Percentiles rank a stretch among this genome's conserved stretches.
phyloP scores from a whole-genome alignment of 129 eudicot species.

The Artemisia annua region DNA sequence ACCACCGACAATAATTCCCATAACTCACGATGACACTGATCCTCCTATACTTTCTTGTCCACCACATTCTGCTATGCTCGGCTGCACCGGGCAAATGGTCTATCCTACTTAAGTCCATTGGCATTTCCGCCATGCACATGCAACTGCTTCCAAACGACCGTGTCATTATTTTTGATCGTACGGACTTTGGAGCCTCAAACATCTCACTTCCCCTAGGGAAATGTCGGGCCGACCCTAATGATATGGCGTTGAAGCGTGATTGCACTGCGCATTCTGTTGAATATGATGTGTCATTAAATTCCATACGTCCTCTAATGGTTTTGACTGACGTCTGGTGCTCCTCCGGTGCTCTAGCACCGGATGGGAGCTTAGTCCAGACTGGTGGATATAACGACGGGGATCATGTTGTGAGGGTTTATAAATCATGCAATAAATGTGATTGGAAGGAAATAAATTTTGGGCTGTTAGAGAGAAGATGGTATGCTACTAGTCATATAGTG shows the following conservation, averaged over 20 bases:
- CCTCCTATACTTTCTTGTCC: constrained; percentile 4
- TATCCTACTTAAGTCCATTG: constrained; percentile 45
- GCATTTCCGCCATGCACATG: constrained; percentile 94
- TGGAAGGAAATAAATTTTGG: constrained; percentile 49
- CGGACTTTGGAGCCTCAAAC: constrained; percentile 68
- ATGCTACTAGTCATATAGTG: constrained; percentile 59
- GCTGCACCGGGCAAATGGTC: constrained; percentile 53
- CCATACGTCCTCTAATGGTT: constrained; percentile 60
- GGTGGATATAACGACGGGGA: constrained; percentile 81
- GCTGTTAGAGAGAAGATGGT: constrained; percentile 56
- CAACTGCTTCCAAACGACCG: constrained; percentile 70
- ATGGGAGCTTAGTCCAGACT: constrained; percentile 57
- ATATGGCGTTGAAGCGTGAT: constrained; percentile 37
- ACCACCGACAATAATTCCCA: no score
- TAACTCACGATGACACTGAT: no score
- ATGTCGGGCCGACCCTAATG: constrained; percentile 48
- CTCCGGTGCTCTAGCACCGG: constrained; percentile 51
- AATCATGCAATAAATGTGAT: constrained; percentile 51
- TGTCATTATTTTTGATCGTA: constrained; percentile 70
- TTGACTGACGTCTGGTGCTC: constrained; percentile 77
- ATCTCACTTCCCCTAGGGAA: constrained; percentile 49
- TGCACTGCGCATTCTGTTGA: constrained; percentile 87
- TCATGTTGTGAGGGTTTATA: constrained; percentile 41
- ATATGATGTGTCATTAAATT: constrained; percentile 48
- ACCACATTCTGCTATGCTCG: constrained; percentile 17